Conservation (phyloP, 176 grass and related monocot species). For the Avena insularis region DNA sequence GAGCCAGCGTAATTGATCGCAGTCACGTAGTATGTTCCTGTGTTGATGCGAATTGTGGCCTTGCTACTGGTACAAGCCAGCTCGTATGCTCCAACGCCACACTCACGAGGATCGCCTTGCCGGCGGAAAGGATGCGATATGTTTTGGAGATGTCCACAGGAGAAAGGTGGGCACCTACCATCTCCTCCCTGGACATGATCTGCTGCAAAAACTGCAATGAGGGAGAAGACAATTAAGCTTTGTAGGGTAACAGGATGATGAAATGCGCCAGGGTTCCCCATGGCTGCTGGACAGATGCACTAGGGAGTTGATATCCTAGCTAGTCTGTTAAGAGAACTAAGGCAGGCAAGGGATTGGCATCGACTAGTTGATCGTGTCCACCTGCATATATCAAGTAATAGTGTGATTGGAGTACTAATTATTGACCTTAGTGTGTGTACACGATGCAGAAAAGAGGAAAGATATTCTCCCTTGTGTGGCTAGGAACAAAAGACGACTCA, state of each 20-base stretch:
- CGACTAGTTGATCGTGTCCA: background rate
- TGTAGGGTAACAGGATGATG: background rate
- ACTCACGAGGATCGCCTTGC: background rate
- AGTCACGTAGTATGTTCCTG: conserved; percentile 6
- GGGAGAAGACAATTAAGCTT: background rate
- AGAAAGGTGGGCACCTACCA: background rate
- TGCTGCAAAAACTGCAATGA: background rate
- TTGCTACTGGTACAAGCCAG: background rate
- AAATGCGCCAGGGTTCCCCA: background rate
- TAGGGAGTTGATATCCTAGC: background rate
- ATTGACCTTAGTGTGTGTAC: background rate
- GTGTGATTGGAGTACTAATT: no score
- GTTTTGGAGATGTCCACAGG: background rate
- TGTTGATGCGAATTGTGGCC: background rate
- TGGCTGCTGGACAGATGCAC: background rate
- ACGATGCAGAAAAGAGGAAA: background rate
- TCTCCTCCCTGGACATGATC: background rate
- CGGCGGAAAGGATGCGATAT: background rate
- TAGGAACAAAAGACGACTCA: background rate
- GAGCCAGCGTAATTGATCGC: conserved; percentile 19
- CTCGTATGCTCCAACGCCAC: background rate
- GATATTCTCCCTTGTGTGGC: no score
- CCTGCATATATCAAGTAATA: background rate
- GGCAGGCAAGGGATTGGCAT: background rate
- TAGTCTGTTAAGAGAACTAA: background rate